phyloP scores from a whole-genome alignment of 805 yeast species.

The Candida loeiensis region DNA sequence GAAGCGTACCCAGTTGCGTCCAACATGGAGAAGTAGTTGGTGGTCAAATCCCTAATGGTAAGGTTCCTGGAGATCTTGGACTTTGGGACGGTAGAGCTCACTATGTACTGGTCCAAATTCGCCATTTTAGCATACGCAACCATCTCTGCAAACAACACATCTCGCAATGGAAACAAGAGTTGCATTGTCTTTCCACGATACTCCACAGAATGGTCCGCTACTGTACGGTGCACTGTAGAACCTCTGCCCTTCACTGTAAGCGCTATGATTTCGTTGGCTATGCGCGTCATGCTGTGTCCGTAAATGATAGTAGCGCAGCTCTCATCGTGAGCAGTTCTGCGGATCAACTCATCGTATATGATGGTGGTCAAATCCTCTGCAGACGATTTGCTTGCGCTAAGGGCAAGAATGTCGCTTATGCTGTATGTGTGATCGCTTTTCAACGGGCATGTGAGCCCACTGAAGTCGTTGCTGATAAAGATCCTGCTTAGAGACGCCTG shows the following conservation, averaged over 20 bases:
- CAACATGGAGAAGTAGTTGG: constrained; percentile 65
- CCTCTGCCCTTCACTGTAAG: constrained; percentile 88
- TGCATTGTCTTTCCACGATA: constrained; percentile 33
- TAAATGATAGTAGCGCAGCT: constrained; percentile 57
- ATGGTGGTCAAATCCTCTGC: constrained; percentile 57
- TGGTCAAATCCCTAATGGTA: constrained; percentile 77
- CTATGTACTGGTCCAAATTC: constrained; percentile 33
- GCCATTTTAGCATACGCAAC: constrained; percentile 48
- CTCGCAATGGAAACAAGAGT: constrained; percentile 69
- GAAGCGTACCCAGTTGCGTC: constrained; percentile 77
- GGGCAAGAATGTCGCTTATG: constrained; percentile 32
- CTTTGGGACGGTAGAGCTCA: constrained; percentile 17
- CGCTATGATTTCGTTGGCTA: constrained; percentile 78
- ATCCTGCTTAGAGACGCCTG: constrained; percentile 28
- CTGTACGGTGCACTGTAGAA: constrained; percentile 49
- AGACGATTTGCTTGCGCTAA: constrained; percentile 54
- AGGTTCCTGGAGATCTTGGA: constrained; percentile 59
- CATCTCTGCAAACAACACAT: constrained; percentile 67
- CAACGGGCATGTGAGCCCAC: constrained; percentile 13
- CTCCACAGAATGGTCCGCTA: constrained; percentile 42
- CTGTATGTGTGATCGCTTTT: constrained; percentile 11
- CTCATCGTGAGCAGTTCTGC: constrained; percentile 42
- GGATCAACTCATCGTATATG: constrained; percentile 46
- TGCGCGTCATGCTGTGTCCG: constrained; percentile 77
- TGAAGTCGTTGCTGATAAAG: constrained; percentile 28